Base-by-base conservation (phyloP, 2,329 filamentous ascomycete species). In the Xylariaceae sp. region DNA sequence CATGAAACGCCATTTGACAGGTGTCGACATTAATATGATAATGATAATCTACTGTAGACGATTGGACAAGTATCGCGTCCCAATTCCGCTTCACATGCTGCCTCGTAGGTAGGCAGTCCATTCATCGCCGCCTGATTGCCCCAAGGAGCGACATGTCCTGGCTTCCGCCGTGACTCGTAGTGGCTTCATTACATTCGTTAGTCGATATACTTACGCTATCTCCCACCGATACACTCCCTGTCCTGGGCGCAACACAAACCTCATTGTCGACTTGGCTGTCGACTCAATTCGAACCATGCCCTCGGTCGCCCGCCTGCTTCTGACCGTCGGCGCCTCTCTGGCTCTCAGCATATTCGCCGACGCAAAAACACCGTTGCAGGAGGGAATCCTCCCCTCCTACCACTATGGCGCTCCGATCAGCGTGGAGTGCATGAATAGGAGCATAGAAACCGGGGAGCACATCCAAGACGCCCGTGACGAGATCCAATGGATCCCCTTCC, bases 401-500 rank as follows among this genome's bases (percentile, higher is more conserved):
- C 80, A 82, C 62, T 87, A 86, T 64, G 84, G 84, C 60, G 84
- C 86, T 13, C 70, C 80, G 11, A 86, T 90, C 55, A 77, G 79
- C 36, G 84, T 90, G 17, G 85, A 86, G 64, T 90, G 87, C 73
- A 81, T 90, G 76, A 87, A 88, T 64, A 79, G 87, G 54, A 88
- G 83, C 69, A 81, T 84, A 64, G 89, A 95, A 63, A 94, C 89
- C 9, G 90, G 90, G 69, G 90, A 96, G 71, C 90, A 96, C 76
- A 86, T 97, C 66, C 87, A 90, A 66, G 85, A 95, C 68, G 78
- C 80, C 34, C 79, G 86, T 58, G 87, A 94, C 66, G 87, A 95
- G 69, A 83, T 97, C 51, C 82, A 96, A 79, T 97, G 94, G 79
- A 86, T 94, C 42, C 90, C 93, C 38, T 97, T 97, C 71, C 89